Percentiles rank a stretch among this genome's conserved stretches.
Evolutionary conservation across 2,329 filamentous ascomycete genomes (phyloP).

Genomic region (Cercospora sp.): DNA sequence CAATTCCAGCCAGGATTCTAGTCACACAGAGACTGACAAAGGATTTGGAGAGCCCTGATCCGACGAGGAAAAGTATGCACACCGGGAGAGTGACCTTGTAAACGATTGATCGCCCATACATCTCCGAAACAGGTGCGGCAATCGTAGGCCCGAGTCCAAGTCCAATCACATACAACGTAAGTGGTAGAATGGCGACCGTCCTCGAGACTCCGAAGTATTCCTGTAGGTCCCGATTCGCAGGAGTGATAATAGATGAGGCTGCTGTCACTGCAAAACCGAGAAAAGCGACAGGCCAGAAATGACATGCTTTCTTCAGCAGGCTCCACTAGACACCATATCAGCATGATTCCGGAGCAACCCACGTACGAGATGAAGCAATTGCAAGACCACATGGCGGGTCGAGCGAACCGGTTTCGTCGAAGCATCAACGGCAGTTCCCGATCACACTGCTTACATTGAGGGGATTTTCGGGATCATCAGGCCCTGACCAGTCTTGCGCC

Average conservation of each 20-base stretch:
- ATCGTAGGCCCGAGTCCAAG: constrained; percentile 69
- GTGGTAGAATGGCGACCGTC: constrained; percentile 59
- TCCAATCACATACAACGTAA: constrained; percentile 58
- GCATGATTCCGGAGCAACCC: neutral
- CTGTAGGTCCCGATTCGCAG: constrained; percentile 28
- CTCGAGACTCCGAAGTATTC: constrained; percentile 55
- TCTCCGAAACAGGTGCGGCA: constrained; percentile 38
- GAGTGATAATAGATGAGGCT: constrained; percentile 31
- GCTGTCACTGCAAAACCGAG: constrained; percentile 33
- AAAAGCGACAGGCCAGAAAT: constrained; percentile 25
- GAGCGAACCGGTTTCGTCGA: neutral
- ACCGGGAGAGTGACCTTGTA: constrained; percentile 40
- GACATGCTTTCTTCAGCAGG: constrained; percentile 22
- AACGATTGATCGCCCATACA: constrained; percentile 41
- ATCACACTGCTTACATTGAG: constrained; percentile 14
- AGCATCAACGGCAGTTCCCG: neutral
- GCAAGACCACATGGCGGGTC: neutral
- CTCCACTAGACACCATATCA: constrained; percentile 16
- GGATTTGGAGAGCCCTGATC: constrained; percentile 33
- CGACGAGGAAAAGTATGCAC: constrained; percentile 41
- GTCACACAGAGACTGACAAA: constrained; percentile 33
- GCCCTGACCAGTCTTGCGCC: constrained; percentile 33
- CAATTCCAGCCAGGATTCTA: constrained; percentile 52
- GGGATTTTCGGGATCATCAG: constrained; percentile 32
- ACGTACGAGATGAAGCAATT: neutral